phyloP scores from a whole-genome alignment of 345 rosid genomes.

The Salix arbutifolia region DNA sequence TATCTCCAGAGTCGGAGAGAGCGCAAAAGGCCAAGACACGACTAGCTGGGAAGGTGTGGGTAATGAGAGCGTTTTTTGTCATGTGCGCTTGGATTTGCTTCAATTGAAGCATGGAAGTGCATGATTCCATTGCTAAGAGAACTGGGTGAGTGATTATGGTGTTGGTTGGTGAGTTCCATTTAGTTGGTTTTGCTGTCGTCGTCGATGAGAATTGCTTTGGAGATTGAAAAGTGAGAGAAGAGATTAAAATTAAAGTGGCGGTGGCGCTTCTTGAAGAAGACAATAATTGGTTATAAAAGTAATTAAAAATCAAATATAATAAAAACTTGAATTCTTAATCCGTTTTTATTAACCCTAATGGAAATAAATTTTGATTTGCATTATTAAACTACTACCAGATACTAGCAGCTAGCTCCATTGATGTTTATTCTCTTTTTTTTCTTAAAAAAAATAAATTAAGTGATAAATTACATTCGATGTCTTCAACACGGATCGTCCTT shows the following conservation, averaged over 20 bases:
- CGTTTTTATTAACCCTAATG: too few species aligned
- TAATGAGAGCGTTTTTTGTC: conserved; percentile 31
- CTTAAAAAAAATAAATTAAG: too few species aligned
- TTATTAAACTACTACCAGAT: too few species aligned
- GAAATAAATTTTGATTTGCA: too few species aligned
- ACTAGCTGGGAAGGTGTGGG: conserved; percentile 42
- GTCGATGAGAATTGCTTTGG: not conserved
- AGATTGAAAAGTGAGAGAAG: not conserved
- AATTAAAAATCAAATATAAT: too few species aligned
- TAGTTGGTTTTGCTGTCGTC: conserved; percentile 1
- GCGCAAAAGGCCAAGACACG: conserved; percentile 43
- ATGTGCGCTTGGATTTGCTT: conserved; percentile 44
- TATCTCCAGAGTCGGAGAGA: conserved; percentile 27
- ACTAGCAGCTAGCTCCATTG: too few species aligned
- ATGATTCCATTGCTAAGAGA: conserved; percentile 32
- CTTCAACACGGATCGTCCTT: too few species aligned
- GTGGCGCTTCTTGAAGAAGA: not conserved
- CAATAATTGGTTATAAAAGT: not conserved
- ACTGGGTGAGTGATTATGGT: conserved; percentile 32
- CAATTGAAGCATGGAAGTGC: conserved; percentile 33
- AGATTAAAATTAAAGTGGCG: not conserved
- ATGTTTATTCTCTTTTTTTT: too few species aligned
- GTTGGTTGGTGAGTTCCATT: conserved; percentile 40
- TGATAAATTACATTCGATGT: too few species aligned
- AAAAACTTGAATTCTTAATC: too few species aligned